These are phyloP conservation scores for Xylaria grammica DNA, from an alignment of 495 filamentous ascomycete genomes.

Conservation along the genomic window DNA sequence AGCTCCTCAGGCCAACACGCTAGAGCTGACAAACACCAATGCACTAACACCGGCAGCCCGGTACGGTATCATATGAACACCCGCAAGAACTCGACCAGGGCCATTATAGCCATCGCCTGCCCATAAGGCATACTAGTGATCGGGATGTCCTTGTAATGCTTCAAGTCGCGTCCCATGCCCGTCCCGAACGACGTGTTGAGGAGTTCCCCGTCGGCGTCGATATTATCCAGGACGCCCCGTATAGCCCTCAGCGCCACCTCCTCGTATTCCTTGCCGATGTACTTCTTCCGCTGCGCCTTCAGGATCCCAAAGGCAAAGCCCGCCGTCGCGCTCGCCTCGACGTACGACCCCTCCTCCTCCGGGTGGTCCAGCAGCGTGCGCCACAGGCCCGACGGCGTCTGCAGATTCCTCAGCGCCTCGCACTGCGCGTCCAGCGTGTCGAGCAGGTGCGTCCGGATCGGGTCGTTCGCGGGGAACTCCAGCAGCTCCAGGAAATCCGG, in stretches of 20 bases:
- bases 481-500: slow-evolving; percentile 74
- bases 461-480: slow-evolving; percentile 59
- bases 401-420: slow-evolving; percentile 59
- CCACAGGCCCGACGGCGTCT: slow-evolving; percentile 66
- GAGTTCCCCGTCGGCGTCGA: slow-evolving; percentile 67
- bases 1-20: background rate
- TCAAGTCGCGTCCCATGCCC: slow-evolving; percentile 67
- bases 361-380: slow-evolving; percentile 68
- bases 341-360: slow-evolving; percentile 63
- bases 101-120: slow-evolving; percentile 79
- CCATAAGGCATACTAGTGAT: slow-evolving; percentile 78
- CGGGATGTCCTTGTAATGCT: slow-evolving; percentile 73
- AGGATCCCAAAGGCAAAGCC: slow-evolving; percentile 78
- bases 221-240: slow-evolving; percentile 61
- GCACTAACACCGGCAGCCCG: background rate
- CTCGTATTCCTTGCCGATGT: slow-evolving; percentile 58
- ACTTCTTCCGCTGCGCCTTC: slow-evolving; percentile 70
- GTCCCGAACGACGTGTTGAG: slow-evolving; percentile 75
- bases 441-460: slow-evolving; percentile 64
- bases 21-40: background rate
- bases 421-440: slow-evolving; percentile 68
- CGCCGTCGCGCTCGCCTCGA: slow-evolving; percentile 74
- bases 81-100: slow-evolving; percentile 67
- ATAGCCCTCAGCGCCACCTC: slow-evolving; percentile 62
- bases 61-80: slow-evolving; percentile 49